A percentile compares a stretch with the other conserved stretches of the same genome.
phyloP scores from a whole-genome alignment of 768 basidiomycete genomes.

The Xerocomellus amylosporus region DNA sequence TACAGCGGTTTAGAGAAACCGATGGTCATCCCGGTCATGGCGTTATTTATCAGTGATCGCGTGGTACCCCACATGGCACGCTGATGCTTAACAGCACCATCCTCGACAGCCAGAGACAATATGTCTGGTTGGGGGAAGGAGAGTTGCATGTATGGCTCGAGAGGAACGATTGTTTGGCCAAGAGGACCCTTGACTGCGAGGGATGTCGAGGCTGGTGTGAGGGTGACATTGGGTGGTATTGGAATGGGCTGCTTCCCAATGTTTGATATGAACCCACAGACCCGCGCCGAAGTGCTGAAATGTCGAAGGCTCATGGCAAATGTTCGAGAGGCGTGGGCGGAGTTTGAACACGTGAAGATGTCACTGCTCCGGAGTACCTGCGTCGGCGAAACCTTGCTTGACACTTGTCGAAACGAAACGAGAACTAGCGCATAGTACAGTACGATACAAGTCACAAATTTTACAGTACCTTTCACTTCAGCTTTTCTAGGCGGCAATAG shows the following conservation, averaged over 20 bases:
- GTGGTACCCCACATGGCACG: conserved; percentile 95
- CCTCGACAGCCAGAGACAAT: conserved; percentile 44
- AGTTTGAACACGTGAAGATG: conserved; percentile 2
- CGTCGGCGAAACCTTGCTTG: no score
- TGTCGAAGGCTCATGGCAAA: conserved; percentile 27
- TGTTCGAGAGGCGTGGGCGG: background rate
- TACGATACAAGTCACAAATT: no score
- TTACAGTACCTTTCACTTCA: no score
- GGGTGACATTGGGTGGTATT: conserved; percentile 47
- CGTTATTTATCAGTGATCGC: conserved; percentile 85
- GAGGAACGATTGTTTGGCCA: conserved; percentile 46
- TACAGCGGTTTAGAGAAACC: conserved; percentile 83
- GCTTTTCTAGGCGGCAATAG: no score
- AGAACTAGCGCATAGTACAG: no score
- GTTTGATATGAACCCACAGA: conserved; percentile 52
- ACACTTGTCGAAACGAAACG: no score
- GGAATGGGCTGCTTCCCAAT: conserved; percentile 60
- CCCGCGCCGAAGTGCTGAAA: conserved; percentile 50
- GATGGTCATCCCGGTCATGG: conserved; percentile 83
- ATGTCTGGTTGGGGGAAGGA: conserved; percentile 32
- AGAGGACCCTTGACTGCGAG: conserved; percentile 59
- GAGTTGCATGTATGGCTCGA: conserved; percentile 47
- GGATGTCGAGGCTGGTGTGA: conserved; percentile 35
- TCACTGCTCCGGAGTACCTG: no score
- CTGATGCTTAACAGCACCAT: conserved; percentile 70